phyloP scores from a whole-genome alignment of 2,329 filamentous ascomycete genomes.

The Colletotrichum shisoi region DNA sequence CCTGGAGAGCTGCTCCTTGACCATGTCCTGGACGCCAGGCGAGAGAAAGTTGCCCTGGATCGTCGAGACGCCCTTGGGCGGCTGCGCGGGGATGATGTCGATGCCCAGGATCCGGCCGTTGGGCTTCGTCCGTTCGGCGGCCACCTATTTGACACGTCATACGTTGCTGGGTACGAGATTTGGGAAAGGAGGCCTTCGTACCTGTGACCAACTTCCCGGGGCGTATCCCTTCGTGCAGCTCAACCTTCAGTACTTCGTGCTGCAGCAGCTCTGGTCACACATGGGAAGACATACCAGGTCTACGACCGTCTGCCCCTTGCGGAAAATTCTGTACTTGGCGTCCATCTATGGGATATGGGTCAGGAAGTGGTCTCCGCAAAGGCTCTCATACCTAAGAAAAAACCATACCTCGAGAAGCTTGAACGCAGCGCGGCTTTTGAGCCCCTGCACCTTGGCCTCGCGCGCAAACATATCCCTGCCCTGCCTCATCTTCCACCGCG shows the following conservation, averaged over 20 bases:
- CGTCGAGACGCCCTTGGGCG: constrained; percentile 88
- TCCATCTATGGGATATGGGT: constrained; percentile 70
- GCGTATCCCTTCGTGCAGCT: constrained; percentile 71
- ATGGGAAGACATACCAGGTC: constrained; percentile 72
- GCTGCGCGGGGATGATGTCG: constrained; percentile 90
- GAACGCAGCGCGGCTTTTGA: constrained; percentile 92
- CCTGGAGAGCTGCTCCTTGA: constrained; percentile 77
- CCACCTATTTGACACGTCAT: constrained; percentile 67
- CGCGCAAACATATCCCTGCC: constrained; percentile 74
- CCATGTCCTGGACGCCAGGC: constrained; percentile 74
- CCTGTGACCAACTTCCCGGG: constrained; percentile 75
- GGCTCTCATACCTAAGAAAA: neutral
- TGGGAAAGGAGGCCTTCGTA: constrained; percentile 44
- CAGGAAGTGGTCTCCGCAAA: constrained; percentile 12
- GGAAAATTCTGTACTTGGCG: constrained; percentile 80
- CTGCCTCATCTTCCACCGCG: constrained; percentile 83
- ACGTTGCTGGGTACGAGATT: constrained; percentile 3
- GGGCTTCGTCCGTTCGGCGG: constrained; percentile 78
- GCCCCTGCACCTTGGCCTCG: constrained; percentile 77
- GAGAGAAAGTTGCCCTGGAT: constrained; percentile 95
- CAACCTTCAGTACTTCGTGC: neutral
- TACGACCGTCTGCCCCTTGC: constrained; percentile 81
- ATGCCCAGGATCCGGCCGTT: constrained; percentile 85
- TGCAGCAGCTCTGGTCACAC: neutral
- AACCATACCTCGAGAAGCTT: constrained; percentile 80